phyloP scores from a whole-genome alignment of 1,139 yeast genomes.

The Spathaspora sp. region DNA sequence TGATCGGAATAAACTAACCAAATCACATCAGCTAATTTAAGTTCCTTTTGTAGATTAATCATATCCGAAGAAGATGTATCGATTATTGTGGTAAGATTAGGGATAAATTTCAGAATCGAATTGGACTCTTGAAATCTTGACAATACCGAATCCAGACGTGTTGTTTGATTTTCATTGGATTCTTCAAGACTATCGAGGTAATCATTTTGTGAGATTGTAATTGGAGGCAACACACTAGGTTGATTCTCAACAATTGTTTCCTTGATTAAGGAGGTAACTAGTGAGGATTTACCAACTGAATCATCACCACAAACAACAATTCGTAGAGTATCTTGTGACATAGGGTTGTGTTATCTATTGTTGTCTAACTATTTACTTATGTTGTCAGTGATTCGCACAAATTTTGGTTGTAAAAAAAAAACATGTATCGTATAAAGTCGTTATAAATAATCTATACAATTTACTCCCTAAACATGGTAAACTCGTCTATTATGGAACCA shows the following conservation, averaged over 20 bases:
- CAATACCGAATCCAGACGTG: conserved; percentile 8
- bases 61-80: conserved; percentile 78
- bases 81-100: conserved; percentile 67
- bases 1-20: conserved; percentile 93
- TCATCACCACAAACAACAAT: conserved; percentile 97
- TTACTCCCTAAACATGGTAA: conserved; percentile 4
- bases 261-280: conserved; percentile 77
- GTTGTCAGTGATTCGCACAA: neutral
- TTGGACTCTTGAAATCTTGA: conserved; percentile 7
- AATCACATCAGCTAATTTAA: conserved; percentile 84
- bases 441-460: conserved; percentile 1
- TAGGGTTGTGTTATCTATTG: conserved; percentile 4
- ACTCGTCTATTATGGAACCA: conserved; percentile 3
- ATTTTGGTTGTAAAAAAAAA: neutral
- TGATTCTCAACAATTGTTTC: conserved; percentile 76
- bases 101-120: conserved; percentile 46
- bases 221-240: conserved; percentile 77
- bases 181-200: conserved; percentile 32
- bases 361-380: neutral
- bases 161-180: conserved; percentile 9
- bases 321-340: conserved; percentile 56
- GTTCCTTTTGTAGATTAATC: conserved; percentile 61
- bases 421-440: neutral
- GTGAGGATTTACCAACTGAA: conserved; percentile 78
- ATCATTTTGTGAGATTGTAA: conserved; percentile 58